phyloP scores from a whole-genome alignment of 345 rosid species.

The Eucalyptus guilfoylei region DNA sequence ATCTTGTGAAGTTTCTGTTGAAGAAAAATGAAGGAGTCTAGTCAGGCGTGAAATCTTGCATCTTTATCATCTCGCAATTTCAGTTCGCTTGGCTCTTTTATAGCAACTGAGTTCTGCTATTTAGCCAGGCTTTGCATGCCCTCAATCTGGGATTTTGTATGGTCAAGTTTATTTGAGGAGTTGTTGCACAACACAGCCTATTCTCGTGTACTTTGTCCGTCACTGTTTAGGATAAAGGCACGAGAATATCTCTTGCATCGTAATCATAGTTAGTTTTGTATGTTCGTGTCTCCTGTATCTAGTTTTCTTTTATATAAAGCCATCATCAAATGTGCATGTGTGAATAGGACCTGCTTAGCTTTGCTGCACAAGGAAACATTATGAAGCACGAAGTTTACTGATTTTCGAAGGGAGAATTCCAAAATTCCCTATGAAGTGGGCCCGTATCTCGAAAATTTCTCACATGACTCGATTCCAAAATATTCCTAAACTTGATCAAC shows the following conservation, averaged over 20 bases:
- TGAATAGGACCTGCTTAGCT: not conserved
- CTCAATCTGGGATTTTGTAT: not conserved
- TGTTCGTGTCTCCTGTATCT: not conserved
- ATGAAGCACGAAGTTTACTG: not conserved
- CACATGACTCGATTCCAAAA: not conserved
- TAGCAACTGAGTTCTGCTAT: not conserved
- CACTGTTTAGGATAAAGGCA: not conserved
- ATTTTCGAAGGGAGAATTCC: not conserved
- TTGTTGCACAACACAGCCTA: not conserved
- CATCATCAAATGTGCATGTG: not conserved
- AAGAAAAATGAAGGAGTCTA: not conserved
- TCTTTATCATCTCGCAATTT: not conserved
- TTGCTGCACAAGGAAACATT: not conserved
- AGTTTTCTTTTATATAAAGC: not conserved
- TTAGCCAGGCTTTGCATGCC: not conserved
- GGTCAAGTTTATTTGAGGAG: not conserved
- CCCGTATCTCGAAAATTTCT: rapidly evolving
- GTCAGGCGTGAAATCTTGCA: not conserved
- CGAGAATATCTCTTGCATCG: not conserved
- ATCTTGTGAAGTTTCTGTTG: not conserved
- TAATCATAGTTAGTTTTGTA: not conserved
- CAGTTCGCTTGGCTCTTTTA: not conserved
- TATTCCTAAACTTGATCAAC: not conserved
- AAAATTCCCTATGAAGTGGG: not conserved
- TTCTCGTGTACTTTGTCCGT: not conserved